These are phyloP conservation scores for Dactylella cylindrospora DNA, from an alignment of 2,329 filamentous ascomycete genomes.

Conservation along the genomic window DNA sequence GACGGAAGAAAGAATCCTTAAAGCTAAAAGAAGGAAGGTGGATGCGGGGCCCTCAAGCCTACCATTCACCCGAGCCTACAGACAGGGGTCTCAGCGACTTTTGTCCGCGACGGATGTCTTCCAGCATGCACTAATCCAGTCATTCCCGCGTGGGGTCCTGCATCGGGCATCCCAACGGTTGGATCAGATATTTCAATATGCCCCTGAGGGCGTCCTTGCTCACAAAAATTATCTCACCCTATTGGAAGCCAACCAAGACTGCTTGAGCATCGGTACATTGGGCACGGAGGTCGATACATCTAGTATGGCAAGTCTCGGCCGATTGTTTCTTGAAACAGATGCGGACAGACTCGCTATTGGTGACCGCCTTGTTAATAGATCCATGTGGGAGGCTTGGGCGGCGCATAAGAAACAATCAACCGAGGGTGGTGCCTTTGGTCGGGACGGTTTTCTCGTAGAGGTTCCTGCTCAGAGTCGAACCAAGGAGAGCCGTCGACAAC, in stretches of 20 bases:
- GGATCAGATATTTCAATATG: constrained; percentile 7
- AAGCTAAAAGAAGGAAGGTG: constrained; percentile 13
- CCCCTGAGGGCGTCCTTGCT: constrained; percentile 2
- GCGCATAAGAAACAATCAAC: constrained; percentile 21
- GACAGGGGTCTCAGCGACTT: constrained; percentile 26
- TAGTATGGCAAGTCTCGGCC: constrained; percentile 14
- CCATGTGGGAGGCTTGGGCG: constrained; percentile 28
- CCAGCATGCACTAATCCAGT: constrained; percentile 35
- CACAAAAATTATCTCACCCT: constrained; percentile 28
- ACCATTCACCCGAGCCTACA: constrained; percentile 14
- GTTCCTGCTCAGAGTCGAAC: constrained; percentile 29
- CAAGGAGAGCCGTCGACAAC: constrained; percentile 28
- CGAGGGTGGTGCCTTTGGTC: constrained; percentile 31
- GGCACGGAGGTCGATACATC: constrained; percentile 1
- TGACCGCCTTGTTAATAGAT: constrained; percentile 21
- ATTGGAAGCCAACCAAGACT: constrained; percentile 18
- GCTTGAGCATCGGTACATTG: not conserved
- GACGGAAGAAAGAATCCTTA: not conserved
- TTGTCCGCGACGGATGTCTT: constrained; percentile 26
- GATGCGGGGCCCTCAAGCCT: not conserved
- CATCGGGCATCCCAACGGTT: constrained; percentile 18
- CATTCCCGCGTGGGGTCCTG: constrained; percentile 18
- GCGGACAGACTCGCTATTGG: constrained; percentile 9
- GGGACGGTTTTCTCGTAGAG: constrained; percentile 34
- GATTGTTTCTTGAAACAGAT: constrained; percentile 27